phyloP scores from a whole-genome alignment of 805 yeast genomes.

The Starmerella geochares region DNA sequence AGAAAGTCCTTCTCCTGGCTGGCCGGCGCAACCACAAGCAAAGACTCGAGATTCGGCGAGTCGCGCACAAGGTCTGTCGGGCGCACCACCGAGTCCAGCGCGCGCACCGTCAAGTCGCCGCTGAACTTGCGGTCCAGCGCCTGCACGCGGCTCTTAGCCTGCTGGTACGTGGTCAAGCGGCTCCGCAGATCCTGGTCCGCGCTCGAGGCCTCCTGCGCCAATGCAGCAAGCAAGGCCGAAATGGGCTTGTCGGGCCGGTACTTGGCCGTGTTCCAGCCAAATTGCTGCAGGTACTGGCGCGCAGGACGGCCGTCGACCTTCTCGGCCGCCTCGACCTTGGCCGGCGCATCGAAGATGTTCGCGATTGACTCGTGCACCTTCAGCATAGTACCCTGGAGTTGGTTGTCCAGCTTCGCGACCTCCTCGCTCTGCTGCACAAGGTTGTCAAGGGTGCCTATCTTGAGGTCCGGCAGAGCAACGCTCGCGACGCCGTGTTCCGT shows the following conservation, averaged over 20 bases:
- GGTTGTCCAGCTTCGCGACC: slow-evolving; percentile 68
- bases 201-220: slow-evolving; percentile 67
- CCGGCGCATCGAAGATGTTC: slow-evolving; percentile 28
- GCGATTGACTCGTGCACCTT: slow-evolving; percentile 69
- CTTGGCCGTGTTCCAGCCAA: slow-evolving; percentile 81
- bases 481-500: slow-evolving; percentile 43
- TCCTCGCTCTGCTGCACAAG: slow-evolving; percentile 87
- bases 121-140: slow-evolving; percentile 88
- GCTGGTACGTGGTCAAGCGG: slow-evolving; percentile 63
- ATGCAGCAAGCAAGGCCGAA: slow-evolving; percentile 56
- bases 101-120: slow-evolving; percentile 85
- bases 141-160: slow-evolving; percentile 70
- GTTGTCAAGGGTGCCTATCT: slow-evolving; percentile 89
- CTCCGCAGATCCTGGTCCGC: slow-evolving; percentile 76
- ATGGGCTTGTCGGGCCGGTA: slow-evolving; percentile 78
- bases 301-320: slow-evolving; percentile 45
- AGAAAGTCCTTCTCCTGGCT: slow-evolving; percentile 50
- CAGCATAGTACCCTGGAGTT: slow-evolving; percentile 53
- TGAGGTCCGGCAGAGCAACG: slow-evolving; percentile 68
- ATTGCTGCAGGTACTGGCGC: slow-evolving; percentile 57
- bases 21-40: slow-evolving; percentile 83
- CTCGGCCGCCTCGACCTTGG: slow-evolving; percentile 41
- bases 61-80: slow-evolving; percentile 73
- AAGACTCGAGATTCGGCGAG: slow-evolving; percentile 76
- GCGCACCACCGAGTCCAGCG: slow-evolving; percentile 78